Evolutionary conservation across 148 eudicot genomes (phyloP).

Genomic region (Vaccinium darrowii): DNA sequence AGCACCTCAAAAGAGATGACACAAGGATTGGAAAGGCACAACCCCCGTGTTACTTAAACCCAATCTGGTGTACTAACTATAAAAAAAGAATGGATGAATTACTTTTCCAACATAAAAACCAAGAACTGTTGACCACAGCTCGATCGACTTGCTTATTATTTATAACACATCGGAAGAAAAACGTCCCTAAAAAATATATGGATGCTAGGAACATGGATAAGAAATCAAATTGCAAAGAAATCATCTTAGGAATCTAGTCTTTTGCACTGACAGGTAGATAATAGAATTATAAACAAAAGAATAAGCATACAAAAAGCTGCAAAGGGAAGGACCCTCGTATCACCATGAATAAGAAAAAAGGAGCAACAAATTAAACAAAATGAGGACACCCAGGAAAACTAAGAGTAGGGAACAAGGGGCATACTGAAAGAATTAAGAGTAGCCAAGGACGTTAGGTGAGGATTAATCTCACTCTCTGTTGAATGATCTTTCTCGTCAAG

Average conservation of each 20-base stretch:
- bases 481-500: background rate
- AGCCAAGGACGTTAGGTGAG: no score
- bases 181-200: background rate
- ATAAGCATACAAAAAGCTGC: background rate
- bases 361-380: background rate
- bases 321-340: background rate
- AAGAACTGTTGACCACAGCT: background rate
- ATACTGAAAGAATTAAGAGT: background rate
- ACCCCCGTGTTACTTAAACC: background rate
- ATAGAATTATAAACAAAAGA: conserved; percentile 1
- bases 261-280: background rate
- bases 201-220: background rate
- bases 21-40: background rate
- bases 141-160: background rate
- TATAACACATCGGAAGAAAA: background rate
- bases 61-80: background rate
- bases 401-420: background rate
- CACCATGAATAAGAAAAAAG: background rate
- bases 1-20: background rate
- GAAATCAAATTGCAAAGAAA: background rate
- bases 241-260: background rate
- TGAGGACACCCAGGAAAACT: background rate
- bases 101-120: background rate
- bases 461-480: no score
- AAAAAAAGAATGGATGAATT: background rate